phyloP scores from a whole-genome alignment of 2,329 filamentous ascomycete species.

The Penicillium verrucosum region DNA sequence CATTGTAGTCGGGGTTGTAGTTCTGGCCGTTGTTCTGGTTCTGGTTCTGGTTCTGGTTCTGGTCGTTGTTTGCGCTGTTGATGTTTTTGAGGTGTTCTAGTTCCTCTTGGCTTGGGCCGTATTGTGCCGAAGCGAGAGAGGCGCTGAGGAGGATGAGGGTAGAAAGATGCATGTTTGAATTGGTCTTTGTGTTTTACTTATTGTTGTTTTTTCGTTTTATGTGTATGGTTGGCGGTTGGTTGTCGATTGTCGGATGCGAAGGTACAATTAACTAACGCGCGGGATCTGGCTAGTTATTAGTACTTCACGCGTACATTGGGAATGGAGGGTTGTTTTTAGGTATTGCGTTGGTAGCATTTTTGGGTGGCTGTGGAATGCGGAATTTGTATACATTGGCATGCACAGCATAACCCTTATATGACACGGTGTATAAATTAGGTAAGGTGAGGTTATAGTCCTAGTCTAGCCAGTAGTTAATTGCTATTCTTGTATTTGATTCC shows the following conservation, averaged over 20 bases:
- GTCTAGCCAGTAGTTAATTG: too few species aligned
- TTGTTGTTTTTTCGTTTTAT: neutral
- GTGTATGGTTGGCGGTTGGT: neutral
- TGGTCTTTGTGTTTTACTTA: neutral
- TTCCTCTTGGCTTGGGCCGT: neutral
- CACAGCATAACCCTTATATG: neutral
- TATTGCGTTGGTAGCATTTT: neutral
- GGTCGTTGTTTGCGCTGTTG: neutral
- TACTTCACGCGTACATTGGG: neutral
- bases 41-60: neutral
- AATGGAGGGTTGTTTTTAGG: neutral
- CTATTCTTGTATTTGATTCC: too few species aligned
- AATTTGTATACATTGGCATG: neutral
- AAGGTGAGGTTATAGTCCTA: neutral
- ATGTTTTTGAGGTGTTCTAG: neutral
- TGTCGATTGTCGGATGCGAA: neutral
- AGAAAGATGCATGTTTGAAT: slow-evolving; percentile 18
- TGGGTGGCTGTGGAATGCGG: slow-evolving; percentile 1
- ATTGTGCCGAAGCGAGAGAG: slow-evolving; percentile 12
- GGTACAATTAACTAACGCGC: neutral
- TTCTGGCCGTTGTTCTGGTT: neutral
- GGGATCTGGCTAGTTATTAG: neutral
- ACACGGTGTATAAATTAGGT: neutral
- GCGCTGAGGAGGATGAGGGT: slow-evolving; percentile 15
- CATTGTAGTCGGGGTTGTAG: neutral